A percentile compares a stretch with the other conserved stretches of the same genome.
Conservation (phyloP, 345 rosid genomes). For the Citropsis articulata region DNA sequence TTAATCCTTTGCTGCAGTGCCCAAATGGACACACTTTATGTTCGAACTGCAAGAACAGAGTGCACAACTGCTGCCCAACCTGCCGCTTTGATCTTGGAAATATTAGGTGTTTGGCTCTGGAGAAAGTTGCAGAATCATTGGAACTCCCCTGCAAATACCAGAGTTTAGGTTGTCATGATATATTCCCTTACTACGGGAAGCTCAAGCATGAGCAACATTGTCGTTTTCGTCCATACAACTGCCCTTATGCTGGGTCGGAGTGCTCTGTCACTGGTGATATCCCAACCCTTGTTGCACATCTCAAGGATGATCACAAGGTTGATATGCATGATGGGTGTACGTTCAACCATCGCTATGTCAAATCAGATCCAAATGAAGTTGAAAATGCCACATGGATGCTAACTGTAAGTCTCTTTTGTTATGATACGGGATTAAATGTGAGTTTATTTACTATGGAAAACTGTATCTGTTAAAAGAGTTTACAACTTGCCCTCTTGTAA, state of each 20-base stretch:
- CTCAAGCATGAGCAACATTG: constrained; percentile 62
- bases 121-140: constrained; percentile 61
- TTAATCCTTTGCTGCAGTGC: constrained; percentile 40
- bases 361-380: constrained; percentile 75
- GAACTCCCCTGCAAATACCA: constrained; percentile 63
- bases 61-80: constrained; percentile 51
- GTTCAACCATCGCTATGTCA: constrained; percentile 78
- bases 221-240: constrained; percentile 55
- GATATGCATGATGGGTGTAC: constrained; percentile 82
- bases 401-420: constrained; percentile 43
- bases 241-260: constrained; percentile 80
- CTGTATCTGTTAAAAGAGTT: background rate
- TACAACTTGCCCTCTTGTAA: background rate
- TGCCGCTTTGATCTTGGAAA: constrained; percentile 64
- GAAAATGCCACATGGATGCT: constrained; percentile 88
- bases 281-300: constrained; percentile 61
- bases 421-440: background rate
- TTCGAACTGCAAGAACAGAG: constrained; percentile 59
- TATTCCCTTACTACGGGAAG: constrained; percentile 60
- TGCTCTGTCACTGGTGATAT: constrained; percentile 62
- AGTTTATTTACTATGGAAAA: background rate
- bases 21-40: constrained; percentile 64
- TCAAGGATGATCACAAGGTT: constrained; percentile 76
- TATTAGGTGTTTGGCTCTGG: constrained; percentile 64
- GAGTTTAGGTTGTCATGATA: constrained; percentile 53